Percentiles rank a stretch among this genome's conserved stretches.
These are phyloP conservation scores for Micractinium conductrix DNA, from an alignment of 139 green algal genomes.

Conservation along the genomic window DNA sequence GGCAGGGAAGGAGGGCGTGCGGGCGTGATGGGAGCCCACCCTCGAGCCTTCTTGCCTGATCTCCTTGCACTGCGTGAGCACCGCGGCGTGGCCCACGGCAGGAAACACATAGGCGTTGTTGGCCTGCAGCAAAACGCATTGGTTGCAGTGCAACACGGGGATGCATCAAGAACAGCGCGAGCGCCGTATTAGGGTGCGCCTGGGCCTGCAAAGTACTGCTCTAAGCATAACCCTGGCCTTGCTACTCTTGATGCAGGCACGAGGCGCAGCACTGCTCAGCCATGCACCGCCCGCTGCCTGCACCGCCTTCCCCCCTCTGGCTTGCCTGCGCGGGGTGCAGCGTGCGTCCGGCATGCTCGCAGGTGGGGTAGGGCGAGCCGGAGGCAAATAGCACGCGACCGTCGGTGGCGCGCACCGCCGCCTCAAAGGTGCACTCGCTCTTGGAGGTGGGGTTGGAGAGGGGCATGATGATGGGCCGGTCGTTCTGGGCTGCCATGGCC, in stretches of 20 bases:
- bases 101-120: slow-evolving; percentile 92
- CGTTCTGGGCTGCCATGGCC: slow-evolving; percentile 65
- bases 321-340: slow-evolving; percentile 31
- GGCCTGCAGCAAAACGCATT: too few species aligned
- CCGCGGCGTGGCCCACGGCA: slow-evolving; percentile 72
- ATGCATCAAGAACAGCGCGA: too few species aligned
- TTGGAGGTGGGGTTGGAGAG: slow-evolving; percentile 93
- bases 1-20: background rate
- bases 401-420: slow-evolving; percentile 62
- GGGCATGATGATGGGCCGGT: slow-evolving; percentile 89
- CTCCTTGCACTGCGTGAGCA: slow-evolving; percentile 52
- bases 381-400: slow-evolving; percentile 85
- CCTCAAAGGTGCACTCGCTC: slow-evolving; percentile 87
- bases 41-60: slow-evolving; percentile 44
- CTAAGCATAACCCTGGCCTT: too few species aligned
- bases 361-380: slow-evolving; percentile 80
- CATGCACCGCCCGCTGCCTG: too few species aligned
- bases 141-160: slow-evolving; percentile 21
- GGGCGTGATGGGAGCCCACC: background rate
- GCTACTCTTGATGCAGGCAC: too few species aligned
- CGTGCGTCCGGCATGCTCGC: slow-evolving; percentile 32
- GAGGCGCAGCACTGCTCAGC: too few species aligned
- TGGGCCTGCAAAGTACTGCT: too few species aligned
- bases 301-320: background rate
- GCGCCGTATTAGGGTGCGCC: too few species aligned